Evolutionary conservation across 805 yeast species (phyloP).

Genomic region (Candida broadrunensis): DNA sequence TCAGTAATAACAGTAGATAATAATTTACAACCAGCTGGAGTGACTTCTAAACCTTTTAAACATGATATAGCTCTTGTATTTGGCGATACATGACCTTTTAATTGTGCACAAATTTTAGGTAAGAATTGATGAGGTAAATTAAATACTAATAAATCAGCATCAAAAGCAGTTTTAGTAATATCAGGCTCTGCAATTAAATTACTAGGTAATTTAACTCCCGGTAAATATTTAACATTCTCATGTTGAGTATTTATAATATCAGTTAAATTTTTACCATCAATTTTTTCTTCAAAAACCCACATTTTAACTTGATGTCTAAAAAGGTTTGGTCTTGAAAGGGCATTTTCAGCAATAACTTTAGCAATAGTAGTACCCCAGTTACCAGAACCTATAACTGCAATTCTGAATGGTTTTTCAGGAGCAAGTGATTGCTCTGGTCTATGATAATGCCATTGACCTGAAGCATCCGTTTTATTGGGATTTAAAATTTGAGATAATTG

Average conservation of each 20-base stretch:
- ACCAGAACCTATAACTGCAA: slow-evolving; percentile 45
- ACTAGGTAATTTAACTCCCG: slow-evolving; percentile 39
- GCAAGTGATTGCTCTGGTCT: slow-evolving; percentile 9
- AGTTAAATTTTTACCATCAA: slow-evolving; percentile 40
- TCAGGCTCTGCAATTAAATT: slow-evolving; percentile 41
- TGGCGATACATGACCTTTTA: slow-evolving; percentile 38
- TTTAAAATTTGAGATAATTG: slow-evolving; percentile 25
- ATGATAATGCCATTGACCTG: slow-evolving; percentile 6
- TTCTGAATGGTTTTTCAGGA: slow-evolving; percentile 26
- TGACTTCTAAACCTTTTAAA: slow-evolving; percentile 45
- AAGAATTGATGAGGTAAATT: slow-evolving; percentile 47
- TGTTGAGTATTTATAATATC: slow-evolving; percentile 42
- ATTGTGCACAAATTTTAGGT: slow-evolving; percentile 34
- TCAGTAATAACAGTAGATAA: slow-evolving; percentile 43
- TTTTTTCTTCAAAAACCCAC: slow-evolving; percentile 45
- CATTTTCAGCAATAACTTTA: slow-evolving; percentile 43
- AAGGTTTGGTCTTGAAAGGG: slow-evolving; percentile 34
- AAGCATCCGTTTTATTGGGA: slow-evolving; percentile 10
- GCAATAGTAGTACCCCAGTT: slow-evolving; percentile 50
- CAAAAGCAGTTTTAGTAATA: slow-evolving; percentile 34
- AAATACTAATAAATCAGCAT: slow-evolving; percentile 42
- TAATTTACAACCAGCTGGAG: slow-evolving; percentile 41
- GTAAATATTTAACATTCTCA: slow-evolving; percentile 44
- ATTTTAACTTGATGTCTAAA: slow-evolving; percentile 38
- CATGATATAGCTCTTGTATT: slow-evolving; percentile 43